Base-by-base conservation (phyloP, 1,284 basidiomycete species). In the Agaricales sp. region DNA sequence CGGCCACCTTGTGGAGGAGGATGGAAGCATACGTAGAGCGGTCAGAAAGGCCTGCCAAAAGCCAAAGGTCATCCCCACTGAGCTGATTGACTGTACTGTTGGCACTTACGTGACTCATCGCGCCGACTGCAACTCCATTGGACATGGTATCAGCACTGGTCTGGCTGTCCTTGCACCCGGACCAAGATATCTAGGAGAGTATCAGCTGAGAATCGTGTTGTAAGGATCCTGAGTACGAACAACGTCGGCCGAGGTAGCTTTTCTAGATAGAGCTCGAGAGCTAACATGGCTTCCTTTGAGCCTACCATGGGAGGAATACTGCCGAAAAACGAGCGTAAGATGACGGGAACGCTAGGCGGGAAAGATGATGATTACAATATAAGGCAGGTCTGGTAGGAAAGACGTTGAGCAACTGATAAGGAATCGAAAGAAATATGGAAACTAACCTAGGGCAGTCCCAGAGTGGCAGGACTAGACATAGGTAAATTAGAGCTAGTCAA, bases 81-180 rank as follows among this genome's bases (percentile, higher is more conserved):
- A n/a, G n/a, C n/a, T n/a, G n/a, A n/a, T n/a, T n/a, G n/a, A n/a
- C n/a, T n/a, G n/a, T n/a, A n/a, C n/a, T n/a, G n/a, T n/a, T n/a
- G n/a, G 21, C 19, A 60, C 71, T 52, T 57, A 80, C 79, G 61
- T 78, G 69, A 58, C 77, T 79, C 82, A 88, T 89, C 2, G 86
- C 87, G 2, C 89, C 89, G 8, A 79, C 74, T 0, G 77, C 73
- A 3, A 70, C 63, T 12, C 73, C 75, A 22, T 66, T 67, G 8
- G 66, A 60, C 45, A 73, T 71, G 2, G 76, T 78, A 54, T 80
- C 78, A 0, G 73, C 73, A 54, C 75, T 85, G 1, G 82, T 90
- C 63, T 91, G 82, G 38, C 75, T 77, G 59, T 92, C 89, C 58
- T 82, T 78, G 63, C 89, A 92, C 3, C 83, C 87, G 19, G 81